Evolutionary conservation across 768 basidiomycete species (phyloP).

Genomic region (Podaxis sp.): DNA sequence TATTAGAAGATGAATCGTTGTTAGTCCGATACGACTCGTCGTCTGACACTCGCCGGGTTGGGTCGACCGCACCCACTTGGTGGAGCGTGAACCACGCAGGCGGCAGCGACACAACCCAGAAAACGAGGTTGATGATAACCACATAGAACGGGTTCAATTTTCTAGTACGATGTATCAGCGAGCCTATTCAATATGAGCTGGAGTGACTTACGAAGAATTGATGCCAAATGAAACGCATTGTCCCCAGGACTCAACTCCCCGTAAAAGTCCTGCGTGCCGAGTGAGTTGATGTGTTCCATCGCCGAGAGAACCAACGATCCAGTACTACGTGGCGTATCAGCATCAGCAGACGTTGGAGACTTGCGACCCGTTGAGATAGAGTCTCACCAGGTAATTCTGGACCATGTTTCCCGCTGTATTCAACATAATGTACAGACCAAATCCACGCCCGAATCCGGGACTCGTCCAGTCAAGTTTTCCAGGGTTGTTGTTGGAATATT

Average conservation of each 20-base stretch:
- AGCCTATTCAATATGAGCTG: neutral
- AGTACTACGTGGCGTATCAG: neutral
- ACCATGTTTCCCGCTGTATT: slow-evolving; percentile 19
- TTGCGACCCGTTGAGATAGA: neutral
- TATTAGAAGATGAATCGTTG: neutral
- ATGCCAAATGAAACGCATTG: slow-evolving; percentile 20
- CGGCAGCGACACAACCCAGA: neutral
- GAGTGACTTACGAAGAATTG: neutral
- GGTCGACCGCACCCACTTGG: neutral
- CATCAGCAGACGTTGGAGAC: neutral
- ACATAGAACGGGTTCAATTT: neutral
- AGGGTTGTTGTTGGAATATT: neutral
- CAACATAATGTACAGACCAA: slow-evolving; percentile 21
- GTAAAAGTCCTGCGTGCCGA: slow-evolving; percentile 20
- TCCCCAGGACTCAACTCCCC: slow-evolving; percentile 20
- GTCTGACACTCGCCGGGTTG: neutral
- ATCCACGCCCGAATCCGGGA: neutral
- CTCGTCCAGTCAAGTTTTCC: neutral
- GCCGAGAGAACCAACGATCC: neutral
- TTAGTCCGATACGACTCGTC: neutral
- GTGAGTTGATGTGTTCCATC: slow-evolving; percentile 14
- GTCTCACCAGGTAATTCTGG: slow-evolving; percentile 22
- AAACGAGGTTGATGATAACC: neutral
- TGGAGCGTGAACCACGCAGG: neutral
- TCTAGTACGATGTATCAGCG: neutral